Evolutionary conservation across 2,329 filamentous ascomycete species (phyloP).

Genomic region (Teratosphaeria gauchensis): DNA sequence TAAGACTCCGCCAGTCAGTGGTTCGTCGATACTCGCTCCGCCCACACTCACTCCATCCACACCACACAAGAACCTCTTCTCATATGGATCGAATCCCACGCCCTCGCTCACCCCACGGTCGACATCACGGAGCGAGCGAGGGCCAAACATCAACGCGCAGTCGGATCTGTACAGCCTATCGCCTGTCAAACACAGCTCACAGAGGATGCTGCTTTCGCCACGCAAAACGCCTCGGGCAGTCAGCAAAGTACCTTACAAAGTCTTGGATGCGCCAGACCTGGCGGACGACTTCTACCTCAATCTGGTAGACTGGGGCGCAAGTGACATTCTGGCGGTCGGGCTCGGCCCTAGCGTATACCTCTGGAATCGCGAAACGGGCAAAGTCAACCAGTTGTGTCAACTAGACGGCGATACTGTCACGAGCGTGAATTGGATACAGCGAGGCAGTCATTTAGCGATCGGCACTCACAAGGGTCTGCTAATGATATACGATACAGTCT

Average conservation of each 20-base stretch:
- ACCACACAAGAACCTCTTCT: slow-evolving; percentile 93
- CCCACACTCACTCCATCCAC: slow-evolving; percentile 70
- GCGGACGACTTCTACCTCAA: slow-evolving; percentile 98
- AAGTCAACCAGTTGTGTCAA: slow-evolving; percentile 89
- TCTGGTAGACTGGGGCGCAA: slow-evolving; percentile 93
- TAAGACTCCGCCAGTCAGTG: slow-evolving; percentile 69
- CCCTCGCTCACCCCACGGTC: slow-evolving; percentile 66
- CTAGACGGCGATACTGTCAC: slow-evolving; percentile 82
- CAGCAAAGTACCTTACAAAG: slow-evolving; percentile 95
- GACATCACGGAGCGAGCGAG: slow-evolving; percentile 62
- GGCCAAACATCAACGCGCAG: slow-evolving; percentile 76
- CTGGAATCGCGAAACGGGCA: slow-evolving; percentile 89
- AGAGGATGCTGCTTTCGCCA: slow-evolving; percentile 85
- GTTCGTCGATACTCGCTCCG: slow-evolving; percentile 30
- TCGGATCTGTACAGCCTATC: slow-evolving; percentile 95
- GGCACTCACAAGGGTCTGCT: slow-evolving; percentile 90
- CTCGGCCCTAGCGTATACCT: slow-evolving; percentile 91
- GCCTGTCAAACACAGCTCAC: slow-evolving; percentile 83
- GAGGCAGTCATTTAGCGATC: slow-evolving; percentile 87
- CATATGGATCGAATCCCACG: slow-evolving; percentile 70
- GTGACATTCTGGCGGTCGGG: slow-evolving; percentile 86
- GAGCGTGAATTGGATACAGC: slow-evolving; percentile 94
- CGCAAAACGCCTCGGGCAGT: slow-evolving; percentile 81
- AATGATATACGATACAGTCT: slow-evolving; percentile 95
- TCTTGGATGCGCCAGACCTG: slow-evolving; percentile 88